Conservation (phyloP, 2,329 filamentous ascomycete genomes). For the Colletotrichum phormii region DNA sequence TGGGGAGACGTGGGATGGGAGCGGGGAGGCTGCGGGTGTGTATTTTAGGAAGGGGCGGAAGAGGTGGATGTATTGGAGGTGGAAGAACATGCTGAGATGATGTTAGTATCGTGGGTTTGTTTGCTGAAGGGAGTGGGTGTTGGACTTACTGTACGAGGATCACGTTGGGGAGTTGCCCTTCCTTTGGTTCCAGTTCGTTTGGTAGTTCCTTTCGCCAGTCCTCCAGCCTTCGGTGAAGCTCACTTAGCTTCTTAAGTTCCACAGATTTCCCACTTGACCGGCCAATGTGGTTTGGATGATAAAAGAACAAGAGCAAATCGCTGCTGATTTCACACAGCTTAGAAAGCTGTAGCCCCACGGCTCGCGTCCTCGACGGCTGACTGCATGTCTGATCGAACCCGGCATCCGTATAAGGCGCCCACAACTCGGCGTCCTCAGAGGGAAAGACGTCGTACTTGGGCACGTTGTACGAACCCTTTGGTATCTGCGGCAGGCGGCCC, state of each 20-base stretch:
- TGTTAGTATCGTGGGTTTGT: slow-evolving; percentile 38
- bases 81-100: slow-evolving; percentile 88
- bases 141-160: slow-evolving; percentile 82
- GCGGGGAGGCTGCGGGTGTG: slow-evolving; percentile 80
- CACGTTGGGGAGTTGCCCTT: slow-evolving; percentile 89
- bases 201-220: slow-evolving; percentile 89
- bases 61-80: slow-evolving; percentile 93
- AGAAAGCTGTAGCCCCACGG: slow-evolving; percentile 83
- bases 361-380: slow-evolving; percentile 86
- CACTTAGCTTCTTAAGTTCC: slow-evolving; percentile 92
- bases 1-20: slow-evolving; percentile 89
- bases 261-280: slow-evolving; percentile 78
- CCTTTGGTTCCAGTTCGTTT: slow-evolving; percentile 87
- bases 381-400: slow-evolving; percentile 79
- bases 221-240: slow-evolving; percentile 89
- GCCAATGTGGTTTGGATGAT: slow-evolving; percentile 79
- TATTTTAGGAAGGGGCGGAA: slow-evolving; percentile 97
- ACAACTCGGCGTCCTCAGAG: slow-evolving; percentile 84
- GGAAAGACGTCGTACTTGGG: slow-evolving; percentile 93
- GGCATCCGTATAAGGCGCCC: slow-evolving; percentile 89
- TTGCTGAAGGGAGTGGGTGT: too few relatives aligned
- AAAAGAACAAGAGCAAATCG: slow-evolving; percentile 89
- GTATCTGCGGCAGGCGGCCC: slow-evolving; percentile 88
- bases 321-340: slow-evolving; percentile 93
- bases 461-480: slow-evolving; percentile 82